Evolutionary conservation across 306 rosid species (phyloP).

Genomic region (Vigna hirtella): DNA sequence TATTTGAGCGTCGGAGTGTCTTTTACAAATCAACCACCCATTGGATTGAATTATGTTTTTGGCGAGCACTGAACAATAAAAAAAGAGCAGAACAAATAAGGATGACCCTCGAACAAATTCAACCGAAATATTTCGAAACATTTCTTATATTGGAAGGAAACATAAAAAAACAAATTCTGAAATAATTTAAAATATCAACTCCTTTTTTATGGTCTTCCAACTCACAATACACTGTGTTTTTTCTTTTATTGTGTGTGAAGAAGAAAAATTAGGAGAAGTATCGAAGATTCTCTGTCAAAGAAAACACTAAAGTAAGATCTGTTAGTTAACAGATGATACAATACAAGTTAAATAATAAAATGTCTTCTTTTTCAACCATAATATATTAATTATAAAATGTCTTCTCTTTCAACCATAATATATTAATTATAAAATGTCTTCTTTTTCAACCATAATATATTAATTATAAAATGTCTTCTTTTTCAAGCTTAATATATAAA

Average conservation of each 20-base stretch:
- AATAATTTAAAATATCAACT: too few species aligned
- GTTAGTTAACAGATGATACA: not conserved
- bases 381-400: not conserved
- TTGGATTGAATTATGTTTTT: too few species aligned
- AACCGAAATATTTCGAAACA: too few species aligned
- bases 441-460: not conserved
- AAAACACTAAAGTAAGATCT: not conserved
- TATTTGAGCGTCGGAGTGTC: too few species aligned
- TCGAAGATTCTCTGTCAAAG: not conserved
- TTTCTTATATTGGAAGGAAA: too few species aligned
- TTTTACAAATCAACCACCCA: too few species aligned
- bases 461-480: not conserved
- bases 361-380: not conserved
- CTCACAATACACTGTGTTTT: not conserved
- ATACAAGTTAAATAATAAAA: slow-evolving; percentile 1
- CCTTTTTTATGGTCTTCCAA: too few species aligned
- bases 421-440: slow-evolving; percentile 7
- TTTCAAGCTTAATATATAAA: not conserved
- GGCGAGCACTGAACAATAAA: too few species aligned
- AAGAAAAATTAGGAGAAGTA: not conserved
- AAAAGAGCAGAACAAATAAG: too few species aligned
- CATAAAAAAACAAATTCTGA: too few species aligned
- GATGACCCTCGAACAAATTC: too few species aligned
- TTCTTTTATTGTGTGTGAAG: not conserved
- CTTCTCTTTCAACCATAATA: not conserved